These are phyloP conservation scores for Mortierella polycephala DNA, from an alignment of 371 early-diverging fungal species.

Conservation along the genomic window DNA sequence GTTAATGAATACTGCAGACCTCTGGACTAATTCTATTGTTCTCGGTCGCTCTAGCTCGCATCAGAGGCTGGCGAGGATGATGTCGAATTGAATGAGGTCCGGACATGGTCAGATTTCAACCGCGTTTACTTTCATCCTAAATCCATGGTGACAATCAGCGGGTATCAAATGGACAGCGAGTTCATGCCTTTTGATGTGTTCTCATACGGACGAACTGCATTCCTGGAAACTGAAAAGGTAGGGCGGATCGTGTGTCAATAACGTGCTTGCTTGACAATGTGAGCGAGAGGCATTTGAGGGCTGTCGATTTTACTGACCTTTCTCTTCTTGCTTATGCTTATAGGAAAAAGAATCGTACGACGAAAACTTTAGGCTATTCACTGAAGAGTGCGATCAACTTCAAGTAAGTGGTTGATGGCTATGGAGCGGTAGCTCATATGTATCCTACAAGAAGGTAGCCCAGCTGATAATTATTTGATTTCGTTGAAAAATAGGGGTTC, in stretches of 20 bases:
- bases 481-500: slow-evolving; percentile 67
- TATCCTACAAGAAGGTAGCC: too few species aligned
- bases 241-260: too few species aligned
- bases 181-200: slow-evolving; percentile 79
- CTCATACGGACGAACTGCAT: slow-evolving; percentile 77
- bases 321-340: not conserved
- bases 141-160: slow-evolving; percentile 67
- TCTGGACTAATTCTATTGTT: not conserved
- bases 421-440: not conserved
- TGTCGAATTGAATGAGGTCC: slow-evolving; percentile 56
- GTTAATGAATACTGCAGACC: too few species aligned
- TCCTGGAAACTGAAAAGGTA: slow-evolving; percentile 67
- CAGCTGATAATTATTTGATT: not conserved
- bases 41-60: slow-evolving; percentile 17
- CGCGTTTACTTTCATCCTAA: slow-evolving; percentile 81
- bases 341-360: slow-evolving; percentile 75
- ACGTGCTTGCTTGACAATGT: slow-evolving; percentile 8
- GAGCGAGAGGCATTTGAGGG: not conserved
- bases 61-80: slow-evolving; percentile 39
- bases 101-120: slow-evolving; percentile 87
- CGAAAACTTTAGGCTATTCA: slow-evolving; percentile 78
- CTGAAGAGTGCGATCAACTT: slow-evolving; percentile 87
- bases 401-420: slow-evolving; percentile 58
- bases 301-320: not conserved
- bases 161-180: slow-evolving; percentile 72